These are phyloP conservation scores for Amoebophrya sp. DNA, from an alignment of 169 alveolate species.

Conservation along the genomic window DNA sequence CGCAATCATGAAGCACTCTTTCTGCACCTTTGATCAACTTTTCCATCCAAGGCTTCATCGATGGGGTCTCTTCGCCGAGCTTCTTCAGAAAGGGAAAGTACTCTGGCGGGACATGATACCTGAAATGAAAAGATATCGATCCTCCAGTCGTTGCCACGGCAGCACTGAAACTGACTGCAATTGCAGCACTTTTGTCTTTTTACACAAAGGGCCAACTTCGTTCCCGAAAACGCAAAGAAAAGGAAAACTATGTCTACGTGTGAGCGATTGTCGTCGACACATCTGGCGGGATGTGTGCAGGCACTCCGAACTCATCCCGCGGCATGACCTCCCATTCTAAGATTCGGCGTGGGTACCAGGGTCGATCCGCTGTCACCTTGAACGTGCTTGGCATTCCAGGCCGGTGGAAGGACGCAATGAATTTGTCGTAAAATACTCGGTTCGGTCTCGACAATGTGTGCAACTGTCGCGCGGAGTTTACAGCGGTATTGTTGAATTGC, in stretches of 20 bases:
- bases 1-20: too few relatives aligned
- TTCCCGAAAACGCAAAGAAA: conserved; percentile 47
- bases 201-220: too few relatives aligned
- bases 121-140: too few relatives aligned
- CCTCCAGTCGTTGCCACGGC: too few relatives aligned
- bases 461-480: too few relatives aligned
- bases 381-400: not conserved
- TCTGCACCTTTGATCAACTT: conserved; percentile 51
- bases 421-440: not conserved
- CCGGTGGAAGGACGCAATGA: not conserved
- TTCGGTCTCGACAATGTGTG: not conserved
- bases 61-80: conserved; percentile 75
- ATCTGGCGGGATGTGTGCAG: conserved; percentile 54
- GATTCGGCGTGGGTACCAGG: not conserved
- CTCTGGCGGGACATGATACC: conserved; percentile 75
- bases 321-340: conserved; percentile 5
- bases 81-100: conserved; percentile 70
- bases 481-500: too few relatives aligned
- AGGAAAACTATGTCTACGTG: conserved; percentile 10
- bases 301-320: conserved; percentile 37
- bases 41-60: conserved; percentile 67
- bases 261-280: conserved; percentile 37
- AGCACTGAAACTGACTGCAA: too few relatives aligned
- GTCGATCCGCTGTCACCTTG: not conserved
- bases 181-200: too few relatives aligned